These are phyloP conservation scores for Rhododendron griersonianum DNA, from an alignment of 148 eudicot genomes.

Conservation along the genomic window DNA sequence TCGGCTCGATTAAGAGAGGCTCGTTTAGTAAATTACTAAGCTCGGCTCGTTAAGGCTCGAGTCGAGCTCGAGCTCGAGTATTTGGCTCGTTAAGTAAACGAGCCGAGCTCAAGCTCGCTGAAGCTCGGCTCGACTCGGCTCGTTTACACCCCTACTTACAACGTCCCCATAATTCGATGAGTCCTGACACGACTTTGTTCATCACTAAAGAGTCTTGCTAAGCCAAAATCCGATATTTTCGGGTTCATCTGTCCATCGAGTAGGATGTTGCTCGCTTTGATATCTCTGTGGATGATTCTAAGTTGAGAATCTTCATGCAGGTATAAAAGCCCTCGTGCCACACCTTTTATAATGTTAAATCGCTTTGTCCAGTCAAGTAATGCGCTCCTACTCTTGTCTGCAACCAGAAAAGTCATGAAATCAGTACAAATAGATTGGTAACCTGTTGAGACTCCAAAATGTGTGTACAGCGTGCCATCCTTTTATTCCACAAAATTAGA, in stretches of 20 bases:
- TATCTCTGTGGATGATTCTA: slow-evolving; percentile 8
- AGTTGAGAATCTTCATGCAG: slow-evolving; percentile 9
- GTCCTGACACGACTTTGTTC: not conserved
- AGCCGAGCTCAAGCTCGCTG: too few species aligned
- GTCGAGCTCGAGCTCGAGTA: too few species aligned
- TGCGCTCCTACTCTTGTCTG: slow-evolving; percentile 14
- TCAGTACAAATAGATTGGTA: not conserved
- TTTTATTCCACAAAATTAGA: not conserved
- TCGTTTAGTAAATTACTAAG: too few species aligned
- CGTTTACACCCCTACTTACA: too few species aligned
- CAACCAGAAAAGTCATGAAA: not conserved
- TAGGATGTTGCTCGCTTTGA: slow-evolving; percentile 11
- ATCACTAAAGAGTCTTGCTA: slow-evolving; percentile 6
- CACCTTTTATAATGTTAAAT: slow-evolving; percentile 5
- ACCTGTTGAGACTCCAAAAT: not conserved
- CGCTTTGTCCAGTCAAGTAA: slow-evolving; percentile 13
- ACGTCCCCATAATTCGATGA: slow-evolving; percentile 6
- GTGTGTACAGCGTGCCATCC: not conserved
- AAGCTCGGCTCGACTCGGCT: too few species aligned
- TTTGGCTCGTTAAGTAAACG: too few species aligned
- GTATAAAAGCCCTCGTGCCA: slow-evolving; percentile 12
- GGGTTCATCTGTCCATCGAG: slow-evolving; percentile 12
- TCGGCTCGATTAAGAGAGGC: too few species aligned
- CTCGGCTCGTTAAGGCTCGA: too few species aligned
- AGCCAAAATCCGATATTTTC: slow-evolving; percentile 12